phyloP scores from a whole-genome alignment of 139 green algal genomes.

The Auxenochlorella pyrenoidosa region DNA sequence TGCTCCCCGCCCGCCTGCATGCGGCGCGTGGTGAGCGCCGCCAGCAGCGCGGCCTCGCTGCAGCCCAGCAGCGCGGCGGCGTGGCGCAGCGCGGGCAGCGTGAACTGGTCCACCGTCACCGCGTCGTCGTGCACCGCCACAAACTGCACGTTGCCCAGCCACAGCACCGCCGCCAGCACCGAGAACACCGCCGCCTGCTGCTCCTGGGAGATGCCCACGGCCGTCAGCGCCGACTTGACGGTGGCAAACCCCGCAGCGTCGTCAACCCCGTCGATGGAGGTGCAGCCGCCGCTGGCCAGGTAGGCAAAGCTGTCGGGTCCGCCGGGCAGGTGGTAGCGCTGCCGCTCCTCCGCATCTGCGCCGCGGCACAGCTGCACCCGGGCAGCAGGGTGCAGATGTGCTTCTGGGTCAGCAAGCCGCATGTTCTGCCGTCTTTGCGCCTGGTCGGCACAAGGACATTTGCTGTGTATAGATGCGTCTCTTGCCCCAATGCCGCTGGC shows the following conservation, averaged over 20 bases:
- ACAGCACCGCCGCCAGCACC: constrained; percentile 82
- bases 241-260: constrained; percentile 74
- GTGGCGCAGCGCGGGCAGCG: constrained; percentile 42
- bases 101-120: background rate
- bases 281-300: constrained; percentile 66
- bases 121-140: constrained; percentile 37
- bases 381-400: background rate
- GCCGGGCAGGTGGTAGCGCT: constrained; percentile 21
- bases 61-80: constrained; percentile 59
- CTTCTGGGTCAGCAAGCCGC: no score
- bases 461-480: no score
- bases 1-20: constrained; percentile 69
- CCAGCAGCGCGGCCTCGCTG: constrained; percentile 46
- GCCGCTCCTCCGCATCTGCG: constrained; percentile 59
- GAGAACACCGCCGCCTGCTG: constrained; percentile 69
- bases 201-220: constrained; percentile 80
- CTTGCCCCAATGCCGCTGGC: no score
- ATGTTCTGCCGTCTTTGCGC: no score
- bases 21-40: constrained; percentile 60
- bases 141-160: constrained; percentile 90
- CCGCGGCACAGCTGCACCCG: constrained; percentile 77
- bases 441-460: no score
- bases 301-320: constrained; percentile 64
- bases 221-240: constrained; percentile 79
- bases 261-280: constrained; percentile 76